Base-by-base conservation (phyloP, 2,329 filamentous ascomycete species). In the Cryphonectria carpinicola region DNA sequence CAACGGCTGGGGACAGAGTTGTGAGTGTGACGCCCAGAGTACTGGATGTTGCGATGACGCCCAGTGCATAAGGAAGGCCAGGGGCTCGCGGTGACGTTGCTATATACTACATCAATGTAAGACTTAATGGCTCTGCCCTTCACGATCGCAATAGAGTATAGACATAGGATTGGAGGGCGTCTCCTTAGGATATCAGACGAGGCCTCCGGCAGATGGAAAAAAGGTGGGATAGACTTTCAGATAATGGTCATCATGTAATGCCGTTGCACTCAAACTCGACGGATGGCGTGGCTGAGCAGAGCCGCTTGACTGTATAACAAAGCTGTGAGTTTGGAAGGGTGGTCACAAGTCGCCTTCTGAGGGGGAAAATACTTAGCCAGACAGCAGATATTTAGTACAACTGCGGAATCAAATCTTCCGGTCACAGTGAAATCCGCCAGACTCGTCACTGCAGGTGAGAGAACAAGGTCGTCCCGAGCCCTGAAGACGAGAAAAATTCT, bases 1-100 rank as follows among this genome's bases (percentile, higher is more conserved):
- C 69, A 7, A 52, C 60, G 4, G 60, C 49, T 3, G 58, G 49
- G 2, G 58, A 58, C 13, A 41, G 32, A 13, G 69, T 67, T 11
- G 56, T 60, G 17, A 70, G 69, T 32, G n/a, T 70, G 32, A 28
- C 49, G 46, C 66, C 69, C 1, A 32, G 56, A n/a, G 37, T 67
- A 5, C 14, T 70, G 13, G 65, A 66, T 1, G 19, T 60, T 39
- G 4, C 67, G 11, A 69, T 69, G 67, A 14, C 35, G 39, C 58
- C 19, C 8, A 61, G 58, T 22, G 19, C 35, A 14, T 39, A 35
- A 61, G 11, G 8, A 61, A 61, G 6, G 14, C 10, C 7, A 11
- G 5, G 19, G 8, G 3, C 39, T 61, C 1, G 32, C 6, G 19
- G 35, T 17, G 19, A 8, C 19, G 17, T 14, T 39, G 7, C 58